Evolutionary conservation across 306 rosid species (phyloP), one percentile per base, ranked within the genome.

Genomic region (Albizia julibrissin): DNA sequence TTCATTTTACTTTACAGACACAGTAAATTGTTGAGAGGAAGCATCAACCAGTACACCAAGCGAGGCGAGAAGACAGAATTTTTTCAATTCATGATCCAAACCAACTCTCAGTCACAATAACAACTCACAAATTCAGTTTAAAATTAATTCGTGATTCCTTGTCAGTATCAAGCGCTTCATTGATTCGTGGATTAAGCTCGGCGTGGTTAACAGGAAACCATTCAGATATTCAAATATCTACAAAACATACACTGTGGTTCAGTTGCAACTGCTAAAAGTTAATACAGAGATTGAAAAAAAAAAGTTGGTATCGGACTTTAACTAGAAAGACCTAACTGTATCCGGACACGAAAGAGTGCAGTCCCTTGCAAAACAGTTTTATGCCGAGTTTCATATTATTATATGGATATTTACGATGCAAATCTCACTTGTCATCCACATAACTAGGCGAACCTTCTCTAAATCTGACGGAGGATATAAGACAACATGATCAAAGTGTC

Each of bases 401-500:
- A 21, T 50, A 19, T 59, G 31, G 64, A 74, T 72, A 33, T 50
- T 34, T 52, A 66, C 34, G 54, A 72, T 6, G 82, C 24, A 64
- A 70, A 65, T 37, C 68, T 70, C 78, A 46, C 72, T 69, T 27
- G 69, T 73, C 80, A 83, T 71, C 14, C 12, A 22, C 24, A 26
- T 5, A 76, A 67, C 58, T 18, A 34, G 78, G 75, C 19, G 56
- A 44, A 71, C 13, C 75, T 71, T 69, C 74, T 69, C 52, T 69
- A 69, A 5, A 69, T 27, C 54, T n/a, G 74, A 42, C 2, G 4
- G 21, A 34, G 29, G 56, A 52, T 73, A 62, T 77, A 74, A 31
- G 37, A 66, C 76, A 84, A 81, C 73, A 71, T 79, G 72, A 78
- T 88, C 89, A 91, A 50, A 94, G 97, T 14, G 88, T 87, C 54